Percentiles rank a stretch among this genome's conserved stretches.
These are phyloP conservation scores for Aspergillus brasiliensis DNA, from an alignment of 2,329 filamentous ascomycete genomes.

Conservation along the genomic window DNA sequence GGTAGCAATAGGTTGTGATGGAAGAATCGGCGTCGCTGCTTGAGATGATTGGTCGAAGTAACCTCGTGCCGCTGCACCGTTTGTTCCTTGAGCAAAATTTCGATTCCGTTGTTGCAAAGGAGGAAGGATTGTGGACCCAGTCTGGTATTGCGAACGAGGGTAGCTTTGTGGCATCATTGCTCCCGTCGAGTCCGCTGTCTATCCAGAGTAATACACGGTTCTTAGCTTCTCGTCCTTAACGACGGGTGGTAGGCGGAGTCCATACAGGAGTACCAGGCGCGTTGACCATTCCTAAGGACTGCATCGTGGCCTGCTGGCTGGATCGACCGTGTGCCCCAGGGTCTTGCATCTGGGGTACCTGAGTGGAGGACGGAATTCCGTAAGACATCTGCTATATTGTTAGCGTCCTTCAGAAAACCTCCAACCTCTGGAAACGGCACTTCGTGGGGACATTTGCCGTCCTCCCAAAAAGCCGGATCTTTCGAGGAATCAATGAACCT, in stretches of 20 bases:
- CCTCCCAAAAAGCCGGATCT: constrained; percentile 13
- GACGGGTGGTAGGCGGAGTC: constrained; percentile 28
- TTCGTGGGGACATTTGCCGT: constrained; percentile 20
- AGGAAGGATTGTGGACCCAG: constrained; percentile 37
- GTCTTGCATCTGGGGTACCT: constrained; percentile 40
- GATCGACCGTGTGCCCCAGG: constrained; percentile 34
- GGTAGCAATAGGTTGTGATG: constrained; percentile 35
- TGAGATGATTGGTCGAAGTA: constrained; percentile 40
- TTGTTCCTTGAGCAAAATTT: constrained; percentile 32
- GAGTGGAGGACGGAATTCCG: constrained; percentile 34
- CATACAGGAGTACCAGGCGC: constrained; percentile 43
- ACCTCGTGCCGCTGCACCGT: constrained; percentile 30
- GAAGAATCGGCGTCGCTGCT: constrained; percentile 36
- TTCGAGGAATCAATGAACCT: background rate
- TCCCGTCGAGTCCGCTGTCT: constrained; percentile 40
- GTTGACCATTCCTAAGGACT: constrained; percentile 40
- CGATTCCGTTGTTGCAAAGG: constrained; percentile 39
- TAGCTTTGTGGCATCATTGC: constrained; percentile 41
- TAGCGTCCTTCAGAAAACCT: constrained; percentile 7
- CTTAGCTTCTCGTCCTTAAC: constrained; percentile 30
- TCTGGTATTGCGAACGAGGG: constrained; percentile 36
- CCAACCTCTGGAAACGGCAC: background rate
- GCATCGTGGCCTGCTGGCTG: constrained; percentile 41
- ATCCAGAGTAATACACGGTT: constrained; percentile 27
- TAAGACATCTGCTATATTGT: constrained; percentile 36